Evolutionary conservation across 768 basidiomycete species (phyloP).

Genomic region (Panaeolus papilionaceus): DNA sequence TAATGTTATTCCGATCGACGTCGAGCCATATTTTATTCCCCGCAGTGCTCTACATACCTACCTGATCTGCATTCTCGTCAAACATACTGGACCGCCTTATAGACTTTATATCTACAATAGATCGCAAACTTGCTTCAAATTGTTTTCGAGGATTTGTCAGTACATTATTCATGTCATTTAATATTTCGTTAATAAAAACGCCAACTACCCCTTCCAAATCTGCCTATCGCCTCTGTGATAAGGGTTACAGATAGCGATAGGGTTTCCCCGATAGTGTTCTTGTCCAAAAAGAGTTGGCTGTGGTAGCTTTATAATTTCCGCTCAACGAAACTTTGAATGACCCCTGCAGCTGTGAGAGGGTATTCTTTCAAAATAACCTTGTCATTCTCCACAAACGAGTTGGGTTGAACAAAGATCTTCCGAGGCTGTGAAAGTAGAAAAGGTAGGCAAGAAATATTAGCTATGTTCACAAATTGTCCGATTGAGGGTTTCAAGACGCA

Average conservation of each 20-base stretch:
- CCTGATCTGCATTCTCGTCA: neutral
- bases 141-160: conserved; percentile 7
- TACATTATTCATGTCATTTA: conserved; percentile 12
- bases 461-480: neutral
- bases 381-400: conserved; percentile 68
- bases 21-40: neutral
- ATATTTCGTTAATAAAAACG: conserved; percentile 13
- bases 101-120: conserved; percentile 13
- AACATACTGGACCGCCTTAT: conserved; percentile 7
- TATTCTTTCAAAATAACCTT: conserved; percentile 84
- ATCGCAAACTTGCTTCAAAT: conserved; percentile 13
- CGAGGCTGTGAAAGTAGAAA: conserved; percentile 59
- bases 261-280: neutral
- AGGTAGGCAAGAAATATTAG: conserved; percentile 14
- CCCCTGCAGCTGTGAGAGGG: conserved; percentile 71
- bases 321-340: conserved; percentile 86
- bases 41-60: neutral
- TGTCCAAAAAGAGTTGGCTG: neutral
- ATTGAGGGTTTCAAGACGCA: neutral
- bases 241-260: neutral
- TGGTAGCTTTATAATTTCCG: conserved; percentile 48
- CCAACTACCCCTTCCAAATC: conserved; percentile 1
- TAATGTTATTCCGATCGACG: neutral
- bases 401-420: conserved; percentile 87
- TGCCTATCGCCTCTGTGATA: neutral